phyloP scores from a whole-genome alignment of 192 early-diverging fungal genomes.

The Gonapodya sp. region DNA sequence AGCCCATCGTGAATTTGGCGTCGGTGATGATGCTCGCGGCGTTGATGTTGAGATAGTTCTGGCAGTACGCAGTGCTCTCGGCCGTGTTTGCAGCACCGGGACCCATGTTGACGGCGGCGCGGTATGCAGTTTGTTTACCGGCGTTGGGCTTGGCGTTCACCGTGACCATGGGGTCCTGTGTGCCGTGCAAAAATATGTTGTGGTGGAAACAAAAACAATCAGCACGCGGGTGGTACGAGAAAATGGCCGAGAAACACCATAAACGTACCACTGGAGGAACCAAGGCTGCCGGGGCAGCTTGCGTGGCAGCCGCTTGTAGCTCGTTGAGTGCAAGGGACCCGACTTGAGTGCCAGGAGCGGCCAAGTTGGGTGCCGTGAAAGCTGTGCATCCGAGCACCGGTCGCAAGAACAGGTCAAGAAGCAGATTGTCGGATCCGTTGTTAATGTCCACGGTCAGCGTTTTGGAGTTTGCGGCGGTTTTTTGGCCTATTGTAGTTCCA shows the following conservation, averaged over 20 bases:
- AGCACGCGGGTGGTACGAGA: neutral
- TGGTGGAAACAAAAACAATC: no score
- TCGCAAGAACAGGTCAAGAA: constrained; percentile 22
- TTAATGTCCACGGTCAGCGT: constrained; percentile 18
- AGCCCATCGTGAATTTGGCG: constrained; percentile 9
- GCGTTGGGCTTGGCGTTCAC: neutral
- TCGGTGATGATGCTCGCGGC: constrained; percentile 8
- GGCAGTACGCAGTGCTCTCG: constrained; percentile 12
- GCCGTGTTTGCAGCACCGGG: constrained; percentile 6
- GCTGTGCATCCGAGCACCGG: constrained; percentile 27
- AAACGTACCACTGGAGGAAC: constrained; percentile 10
- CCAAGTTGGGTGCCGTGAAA: constrained; percentile 23
- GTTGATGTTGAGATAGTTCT: constrained; percentile 8
- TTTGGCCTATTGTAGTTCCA: constrained; percentile 13
- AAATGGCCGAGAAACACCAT: neutral
- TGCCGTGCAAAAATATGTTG: no score
- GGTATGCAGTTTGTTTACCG: constrained; percentile 18
- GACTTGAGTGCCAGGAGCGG: constrained; percentile 19
- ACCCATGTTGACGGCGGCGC: constrained; percentile 17
- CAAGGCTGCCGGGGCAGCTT: constrained; percentile 10
- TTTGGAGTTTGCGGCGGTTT: neutral
- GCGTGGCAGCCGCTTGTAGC: constrained; percentile 15
- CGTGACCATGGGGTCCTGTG: neutral
- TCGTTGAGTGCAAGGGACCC: constrained; percentile 27
- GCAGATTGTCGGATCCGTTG: constrained; percentile 31